Percentiles rank a stretch among this genome's conserved stretches.
Conservation (phyloP, 192 early-diverging fungal genomes). For the Coemansia sp. region DNA sequence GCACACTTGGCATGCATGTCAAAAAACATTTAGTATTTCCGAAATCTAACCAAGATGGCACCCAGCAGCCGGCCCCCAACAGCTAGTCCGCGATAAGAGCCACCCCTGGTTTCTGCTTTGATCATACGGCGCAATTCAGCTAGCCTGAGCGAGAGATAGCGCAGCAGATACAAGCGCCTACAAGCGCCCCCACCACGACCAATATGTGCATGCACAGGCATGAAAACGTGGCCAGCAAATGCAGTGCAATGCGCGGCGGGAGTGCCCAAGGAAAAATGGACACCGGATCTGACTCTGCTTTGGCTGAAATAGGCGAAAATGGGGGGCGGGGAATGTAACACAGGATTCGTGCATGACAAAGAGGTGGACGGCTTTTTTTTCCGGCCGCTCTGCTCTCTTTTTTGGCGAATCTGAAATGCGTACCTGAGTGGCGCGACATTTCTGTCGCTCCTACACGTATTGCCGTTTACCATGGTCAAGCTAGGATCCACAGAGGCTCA, state of each 20-base stretch:
- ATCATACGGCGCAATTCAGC: background rate
- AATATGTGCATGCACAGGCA: background rate
- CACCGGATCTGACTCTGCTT: background rate
- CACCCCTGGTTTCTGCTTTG: background rate
- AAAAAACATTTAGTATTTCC: background rate
- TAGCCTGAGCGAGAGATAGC: background rate
- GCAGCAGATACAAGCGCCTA: background rate
- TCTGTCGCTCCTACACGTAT: background rate
- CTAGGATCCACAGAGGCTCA: background rate
- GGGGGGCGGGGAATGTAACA: background rate
- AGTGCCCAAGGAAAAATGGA: background rate
- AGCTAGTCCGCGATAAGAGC: background rate
- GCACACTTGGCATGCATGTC: background rate
- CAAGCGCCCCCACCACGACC: background rate
- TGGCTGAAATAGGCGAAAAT: background rate
- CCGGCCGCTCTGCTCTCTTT: background rate
- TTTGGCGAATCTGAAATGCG: background rate
- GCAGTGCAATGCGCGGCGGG: background rate
- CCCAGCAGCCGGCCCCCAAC: too few relatives aligned
- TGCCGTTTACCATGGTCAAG: background rate
- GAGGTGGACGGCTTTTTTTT: conserved; percentile 1
- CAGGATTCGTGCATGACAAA: background rate
- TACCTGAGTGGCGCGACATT: background rate
- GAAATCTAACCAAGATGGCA: background rate
- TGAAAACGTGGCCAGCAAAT: background rate